Conservation (phyloP, 2,329 filamentous ascomycete species). For the Tolypocladium amazonense region DNA sequence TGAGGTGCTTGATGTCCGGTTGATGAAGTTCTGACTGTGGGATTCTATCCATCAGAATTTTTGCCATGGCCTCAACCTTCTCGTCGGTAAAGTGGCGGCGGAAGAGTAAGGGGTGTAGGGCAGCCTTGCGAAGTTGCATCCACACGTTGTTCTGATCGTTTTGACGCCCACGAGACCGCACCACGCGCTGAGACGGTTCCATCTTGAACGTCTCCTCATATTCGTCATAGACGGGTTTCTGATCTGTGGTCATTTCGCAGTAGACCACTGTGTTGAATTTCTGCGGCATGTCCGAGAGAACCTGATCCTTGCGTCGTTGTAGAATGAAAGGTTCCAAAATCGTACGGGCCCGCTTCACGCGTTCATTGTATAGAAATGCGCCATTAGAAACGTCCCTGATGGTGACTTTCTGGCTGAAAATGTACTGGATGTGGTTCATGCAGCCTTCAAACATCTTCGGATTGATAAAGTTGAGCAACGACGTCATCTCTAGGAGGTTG, state of each 20-base stretch:
- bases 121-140: conserved; percentile 86
- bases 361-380: conserved; percentile 74
- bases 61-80: conserved; percentile 66
- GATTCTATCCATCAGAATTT: conserved; percentile 63
- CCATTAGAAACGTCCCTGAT: conserved; percentile 71
- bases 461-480: conserved; percentile 88
- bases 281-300: conserved; percentile 69
- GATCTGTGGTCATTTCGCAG: conserved; percentile 66
- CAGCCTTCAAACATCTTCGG: conserved; percentile 70
- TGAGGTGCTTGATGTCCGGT: conserved; percentile 39
- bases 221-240: conserved; percentile 62
- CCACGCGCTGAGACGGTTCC: conserved; percentile 42
- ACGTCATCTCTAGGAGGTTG: conserved; percentile 84
- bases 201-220: conserved; percentile 55
- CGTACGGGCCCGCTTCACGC: conserved; percentile 75
- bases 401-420: conserved; percentile 88
- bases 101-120: conserved; percentile 85
- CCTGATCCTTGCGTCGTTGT: conserved; percentile 85
- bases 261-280: conserved; percentile 72
- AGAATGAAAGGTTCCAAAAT: conserved; percentile 95
- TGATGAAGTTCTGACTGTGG: conserved; percentile 42
- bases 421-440: conserved; percentile 67
- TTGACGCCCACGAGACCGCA: conserved; percentile 34
- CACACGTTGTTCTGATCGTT: conserved; percentile 60
- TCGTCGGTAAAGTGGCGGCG: conserved; percentile 68